These are phyloP conservation scores for Pythium oligandrum DNA, from an alignment of 352 stramenopile genomes.

Conservation along the genomic window DNA sequence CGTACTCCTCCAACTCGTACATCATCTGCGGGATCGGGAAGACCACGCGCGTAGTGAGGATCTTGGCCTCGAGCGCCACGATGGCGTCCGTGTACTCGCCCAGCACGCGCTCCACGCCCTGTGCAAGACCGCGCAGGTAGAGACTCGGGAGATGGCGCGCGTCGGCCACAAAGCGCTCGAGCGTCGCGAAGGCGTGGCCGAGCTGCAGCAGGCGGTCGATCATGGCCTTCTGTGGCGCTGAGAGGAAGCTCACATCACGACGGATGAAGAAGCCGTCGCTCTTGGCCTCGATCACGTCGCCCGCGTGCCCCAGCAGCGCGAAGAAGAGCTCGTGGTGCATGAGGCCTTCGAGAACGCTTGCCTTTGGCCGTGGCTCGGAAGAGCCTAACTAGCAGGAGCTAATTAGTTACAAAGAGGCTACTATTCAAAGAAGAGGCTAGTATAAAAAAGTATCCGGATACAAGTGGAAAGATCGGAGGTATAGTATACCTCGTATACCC, in stretches of 20 bases:
- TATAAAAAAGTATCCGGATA: conserved; percentile 10
- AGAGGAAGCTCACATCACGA: conserved; percentile 34
- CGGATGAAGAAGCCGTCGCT: conserved; percentile 56
- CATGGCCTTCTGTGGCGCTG: conserved; percentile 41
- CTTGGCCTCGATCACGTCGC: conserved; percentile 56
- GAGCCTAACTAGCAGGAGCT: too few species aligned
- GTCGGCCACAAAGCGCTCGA: conserved; percentile 42
- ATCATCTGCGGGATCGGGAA: conserved; percentile 64
- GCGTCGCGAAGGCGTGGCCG: conserved; percentile 38
- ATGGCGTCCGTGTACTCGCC: conserved; percentile 49
- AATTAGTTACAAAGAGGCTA: too few species aligned
- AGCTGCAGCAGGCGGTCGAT: conserved; percentile 54
- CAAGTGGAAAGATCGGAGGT: conserved; percentile 9
- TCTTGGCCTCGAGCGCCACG: conserved; percentile 49
- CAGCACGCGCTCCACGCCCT: conserved; percentile 45
- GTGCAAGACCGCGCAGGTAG: conserved; percentile 53
- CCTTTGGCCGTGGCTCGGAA: too few species aligned
- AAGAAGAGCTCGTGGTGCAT: conserved; percentile 84
- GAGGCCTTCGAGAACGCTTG: not conserved
- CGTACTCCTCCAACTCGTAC: conserved; percentile 61
- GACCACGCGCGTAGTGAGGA: conserved; percentile 30
- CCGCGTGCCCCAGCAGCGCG: conserved; percentile 57
- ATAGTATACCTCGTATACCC: conserved; percentile 7
- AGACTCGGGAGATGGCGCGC: conserved; percentile 31
- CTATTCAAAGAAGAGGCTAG: too few species aligned